Percentiles rank a stretch among this genome's conserved stretches.
Conservation (phyloP, 495 filamentous ascomycete genomes). For the Daldinia caldariorum region DNA sequence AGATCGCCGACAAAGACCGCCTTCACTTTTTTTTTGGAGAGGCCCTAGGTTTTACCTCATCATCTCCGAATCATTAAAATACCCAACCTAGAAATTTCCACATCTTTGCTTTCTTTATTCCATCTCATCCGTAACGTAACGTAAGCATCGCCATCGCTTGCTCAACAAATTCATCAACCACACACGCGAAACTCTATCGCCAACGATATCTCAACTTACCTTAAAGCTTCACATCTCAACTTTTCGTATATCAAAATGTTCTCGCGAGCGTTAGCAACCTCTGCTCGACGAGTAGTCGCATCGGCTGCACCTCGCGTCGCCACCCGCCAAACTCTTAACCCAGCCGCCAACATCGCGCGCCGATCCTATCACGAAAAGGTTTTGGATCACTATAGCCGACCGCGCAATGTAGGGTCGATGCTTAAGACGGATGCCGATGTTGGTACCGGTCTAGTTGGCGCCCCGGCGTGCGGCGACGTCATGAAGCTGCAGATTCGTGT, state of each 20-base stretch:
- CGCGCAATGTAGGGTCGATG: slow-evolving; percentile 94
- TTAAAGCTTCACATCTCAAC: neutral
- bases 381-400: slow-evolving; percentile 92
- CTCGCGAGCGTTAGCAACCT: slow-evolving; percentile 46
- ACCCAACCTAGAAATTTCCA: slow-evolving; percentile 14
- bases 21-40: slow-evolving; percentile 36
- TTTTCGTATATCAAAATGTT: slow-evolving; percentile 33
- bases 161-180: neutral
- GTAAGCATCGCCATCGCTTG: slow-evolving; percentile 6
- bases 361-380: slow-evolving; percentile 70
- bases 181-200: neutral
- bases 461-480: slow-evolving; percentile 93
- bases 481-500: slow-evolving; percentile 99
- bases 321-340: slow-evolving; percentile 52
- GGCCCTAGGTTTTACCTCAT: slow-evolving; percentile 20
- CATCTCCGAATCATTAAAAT: slow-evolving; percentile 28
- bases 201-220: neutral
- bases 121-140: slow-evolving; percentile 10
- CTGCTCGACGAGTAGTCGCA: slow-evolving; percentile 45
- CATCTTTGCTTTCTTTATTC: slow-evolving; percentile 2
- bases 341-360: slow-evolving; percentile 52
- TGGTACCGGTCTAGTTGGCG: slow-evolving; percentile 96
- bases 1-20: slow-evolving; percentile 50
- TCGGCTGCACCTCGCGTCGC: slow-evolving; percentile 44
- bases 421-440: slow-evolving; percentile 85